phyloP scores from a whole-genome alignment of 2,329 filamentous ascomycete genomes.

The Septoria linicola region DNA sequence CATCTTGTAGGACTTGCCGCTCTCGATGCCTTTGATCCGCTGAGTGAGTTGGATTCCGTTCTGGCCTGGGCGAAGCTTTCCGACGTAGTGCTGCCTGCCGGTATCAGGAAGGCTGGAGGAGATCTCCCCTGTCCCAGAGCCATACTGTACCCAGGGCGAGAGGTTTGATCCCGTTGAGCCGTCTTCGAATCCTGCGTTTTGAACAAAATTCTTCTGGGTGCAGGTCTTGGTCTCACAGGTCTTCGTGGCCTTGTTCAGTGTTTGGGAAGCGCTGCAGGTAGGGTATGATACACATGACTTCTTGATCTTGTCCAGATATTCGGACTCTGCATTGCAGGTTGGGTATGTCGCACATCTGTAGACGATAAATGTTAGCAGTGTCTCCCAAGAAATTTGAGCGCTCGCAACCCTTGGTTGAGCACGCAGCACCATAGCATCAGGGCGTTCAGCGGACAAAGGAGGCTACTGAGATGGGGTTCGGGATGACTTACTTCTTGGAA shows the following conservation, averaged over 20 bases:
- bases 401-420: too few species aligned
- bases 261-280: neutral
- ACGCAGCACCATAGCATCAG: too few species aligned
- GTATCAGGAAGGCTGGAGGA: neutral
- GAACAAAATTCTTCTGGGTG: neutral
- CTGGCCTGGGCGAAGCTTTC: neutral
- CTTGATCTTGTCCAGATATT: neutral
- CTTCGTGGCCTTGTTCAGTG: neutral
- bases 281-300: too few species aligned
- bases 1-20: neutral
- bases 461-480: too few species aligned
- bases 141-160: neutral
- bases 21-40: neutral
- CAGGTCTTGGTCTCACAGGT: neutral
- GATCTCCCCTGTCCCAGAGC: neutral
- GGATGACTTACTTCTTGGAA: too few species aligned
- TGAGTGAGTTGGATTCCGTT: neutral
- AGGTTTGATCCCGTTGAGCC: neutral
- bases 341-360: too few species aligned
- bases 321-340: neutral
- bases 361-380: too few species aligned
- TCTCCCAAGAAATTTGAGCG: too few species aligned
- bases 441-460: too few species aligned
- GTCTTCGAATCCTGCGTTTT: neutral
- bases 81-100: neutral